These are phyloP conservation scores for Guyanaporus albipodus DNA, from an alignment of 768 basidiomycete species.

Conservation along the genomic window DNA sequence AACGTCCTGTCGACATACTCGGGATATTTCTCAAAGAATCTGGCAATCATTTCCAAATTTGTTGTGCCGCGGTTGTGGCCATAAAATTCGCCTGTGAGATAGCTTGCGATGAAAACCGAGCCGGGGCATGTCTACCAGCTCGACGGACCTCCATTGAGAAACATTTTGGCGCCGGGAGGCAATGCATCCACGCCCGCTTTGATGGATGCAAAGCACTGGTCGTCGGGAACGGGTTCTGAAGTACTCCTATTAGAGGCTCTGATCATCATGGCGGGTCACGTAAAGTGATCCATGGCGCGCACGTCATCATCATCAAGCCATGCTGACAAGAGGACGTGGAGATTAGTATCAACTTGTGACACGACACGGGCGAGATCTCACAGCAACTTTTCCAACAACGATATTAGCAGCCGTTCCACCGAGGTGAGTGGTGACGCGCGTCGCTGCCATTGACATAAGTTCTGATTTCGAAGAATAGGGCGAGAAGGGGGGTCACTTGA, in stretches of 20 bases:
- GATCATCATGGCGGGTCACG: neutral
- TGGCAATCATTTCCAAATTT: slow-evolving; percentile 47
- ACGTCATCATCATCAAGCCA: slow-evolving; percentile 59
- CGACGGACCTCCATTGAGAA: slow-evolving; percentile 47
- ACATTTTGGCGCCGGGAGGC: slow-evolving; percentile 42
- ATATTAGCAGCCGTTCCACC: slow-evolving; percentile 37
- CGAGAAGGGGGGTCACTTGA: neutral
- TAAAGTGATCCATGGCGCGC: neutral
- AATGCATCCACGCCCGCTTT: slow-evolving; percentile 46
- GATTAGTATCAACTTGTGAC: neutral
- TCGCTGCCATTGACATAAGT: slow-evolving; percentile 26
- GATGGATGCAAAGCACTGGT: slow-evolving; percentile 60
- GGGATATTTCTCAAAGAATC: slow-evolving; percentile 33
- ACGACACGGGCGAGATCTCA: neutral
- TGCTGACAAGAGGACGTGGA: slow-evolving; percentile 22
- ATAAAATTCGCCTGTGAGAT: slow-evolving; percentile 52
- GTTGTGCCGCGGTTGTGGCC: slow-evolving; percentile 36
- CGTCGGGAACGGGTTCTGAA: slow-evolving; percentile 45
- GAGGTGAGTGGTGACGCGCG: slow-evolving; percentile 31
- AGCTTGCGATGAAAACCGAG: neutral
- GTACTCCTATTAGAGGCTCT: slow-evolving; percentile 33
- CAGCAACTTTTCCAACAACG: slow-evolving; percentile 35
- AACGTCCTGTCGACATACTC: slow-evolving; percentile 31
- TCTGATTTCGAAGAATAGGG: neutral
- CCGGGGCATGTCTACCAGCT: neutral